Conservation (phyloP, 768 basidiomycete species). For the Sarcomyxa edulis region DNA sequence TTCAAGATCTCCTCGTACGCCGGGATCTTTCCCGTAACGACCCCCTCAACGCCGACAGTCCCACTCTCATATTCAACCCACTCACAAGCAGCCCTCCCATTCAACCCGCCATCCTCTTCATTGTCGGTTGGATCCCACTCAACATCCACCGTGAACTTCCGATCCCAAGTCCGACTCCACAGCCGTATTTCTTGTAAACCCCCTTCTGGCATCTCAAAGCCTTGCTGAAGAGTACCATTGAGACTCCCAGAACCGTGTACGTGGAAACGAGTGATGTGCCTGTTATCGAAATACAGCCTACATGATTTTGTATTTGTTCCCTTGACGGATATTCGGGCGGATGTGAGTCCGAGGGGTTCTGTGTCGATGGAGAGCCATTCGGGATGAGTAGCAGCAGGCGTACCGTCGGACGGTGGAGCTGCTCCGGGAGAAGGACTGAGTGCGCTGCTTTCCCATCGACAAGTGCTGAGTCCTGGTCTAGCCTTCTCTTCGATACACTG, state of each 20-base stretch:
- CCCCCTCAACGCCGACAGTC: conserved; percentile 27
- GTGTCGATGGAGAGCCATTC: conserved; percentile 41
- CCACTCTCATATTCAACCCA: conserved; percentile 51
- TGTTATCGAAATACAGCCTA: conserved; percentile 48
- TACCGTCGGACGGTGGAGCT: conserved; percentile 1
- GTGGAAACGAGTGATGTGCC: conserved; percentile 34
- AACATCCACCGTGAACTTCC: conserved; percentile 40
- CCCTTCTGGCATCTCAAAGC: conserved; percentile 29
- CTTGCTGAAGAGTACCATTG: conserved; percentile 28
- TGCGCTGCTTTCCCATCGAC: conserved; percentile 38
- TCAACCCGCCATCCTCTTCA: conserved; percentile 13
- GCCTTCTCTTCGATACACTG: conserved; percentile 18
- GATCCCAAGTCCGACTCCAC: conserved; percentile 51
- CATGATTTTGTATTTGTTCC: conserved; percentile 65
- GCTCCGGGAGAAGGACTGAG: conserved; percentile 32
- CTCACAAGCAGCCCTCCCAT: conserved; percentile 41
- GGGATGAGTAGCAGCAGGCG: not conserved
- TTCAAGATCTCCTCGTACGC: conserved; percentile 44
- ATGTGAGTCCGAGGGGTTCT: conserved; percentile 32
- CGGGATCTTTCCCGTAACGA: conserved; percentile 34
- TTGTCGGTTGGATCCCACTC: conserved; percentile 25
- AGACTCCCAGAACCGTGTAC: conserved; percentile 30
- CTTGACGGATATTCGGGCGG: conserved; percentile 43
- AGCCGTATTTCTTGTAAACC: conserved; percentile 35
- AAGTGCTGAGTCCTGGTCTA: conserved; percentile 36